phyloP scores from a whole-genome alignment of 805 yeast genomes.

The Danielia reshetovae region DNA sequence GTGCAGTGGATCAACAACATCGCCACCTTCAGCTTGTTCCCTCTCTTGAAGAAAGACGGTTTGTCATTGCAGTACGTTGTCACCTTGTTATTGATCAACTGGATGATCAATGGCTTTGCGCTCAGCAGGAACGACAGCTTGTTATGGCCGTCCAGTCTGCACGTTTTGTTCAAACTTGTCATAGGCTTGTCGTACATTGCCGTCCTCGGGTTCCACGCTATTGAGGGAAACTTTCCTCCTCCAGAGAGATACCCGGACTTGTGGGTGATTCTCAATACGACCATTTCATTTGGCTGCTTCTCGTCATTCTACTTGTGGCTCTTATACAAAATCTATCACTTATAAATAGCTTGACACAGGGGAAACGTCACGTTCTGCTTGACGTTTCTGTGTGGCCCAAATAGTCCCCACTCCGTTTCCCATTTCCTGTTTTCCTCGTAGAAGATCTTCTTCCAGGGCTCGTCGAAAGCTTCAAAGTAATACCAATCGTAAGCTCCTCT shows the following conservation, averaged over 20 bases:
- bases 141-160: constrained; percentile 20
- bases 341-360: constrained; percentile 3
- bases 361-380: not conserved
- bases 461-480: constrained; percentile 69
- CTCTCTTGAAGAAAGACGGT: constrained; percentile 74
- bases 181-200: constrained; percentile 33
- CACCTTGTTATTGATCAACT: constrained; percentile 61
- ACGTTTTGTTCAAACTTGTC: constrained; percentile 23
- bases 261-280: constrained; percentile 75
- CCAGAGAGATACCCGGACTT: constrained; percentile 73
- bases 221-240: constrained; percentile 50
- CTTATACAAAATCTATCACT: constrained; percentile 41
- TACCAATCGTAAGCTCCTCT: constrained; percentile 44
- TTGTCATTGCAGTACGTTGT: constrained; percentile 68
- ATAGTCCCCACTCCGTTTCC: constrained; percentile 75
- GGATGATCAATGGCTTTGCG: constrained; percentile 71
- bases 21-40: constrained; percentile 83
- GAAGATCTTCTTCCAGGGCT: constrained; percentile 61
- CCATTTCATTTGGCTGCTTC: constrained; percentile 74
- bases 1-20: constrained; percentile 85
- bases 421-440: constrained; percentile 46
- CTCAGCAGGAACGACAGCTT: constrained; percentile 17
- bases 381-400: constrained; percentile 17
- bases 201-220: constrained; percentile 47
- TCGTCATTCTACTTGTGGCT: constrained; percentile 79